Base-by-base conservation (phyloP, 257 asterid genomes). In the Gentiana macrophylla region DNA sequence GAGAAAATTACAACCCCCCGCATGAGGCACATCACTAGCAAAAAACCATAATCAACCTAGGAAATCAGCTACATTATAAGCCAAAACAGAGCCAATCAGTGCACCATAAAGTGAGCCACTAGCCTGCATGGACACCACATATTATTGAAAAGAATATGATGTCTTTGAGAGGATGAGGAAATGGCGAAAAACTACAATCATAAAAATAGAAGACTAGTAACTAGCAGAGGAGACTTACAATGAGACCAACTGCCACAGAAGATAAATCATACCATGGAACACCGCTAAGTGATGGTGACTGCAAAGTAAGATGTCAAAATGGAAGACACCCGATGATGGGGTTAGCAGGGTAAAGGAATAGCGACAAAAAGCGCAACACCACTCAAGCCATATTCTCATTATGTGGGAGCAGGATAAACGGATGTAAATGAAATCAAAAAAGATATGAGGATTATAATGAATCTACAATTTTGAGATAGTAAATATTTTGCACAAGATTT, bases 101-200 rank as follows among this genome's bases (percentile, higher is more conserved):
- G 99, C 99, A 71, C 99, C 99, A 65, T 92, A 92, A 45, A 92
- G 65, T 37, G 97, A 88, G 62, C 99, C 99, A 67, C 99, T 92
- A 60, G 97, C 88, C 97, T 92, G 89, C 69, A 69, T 72, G 69
- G 62, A 56, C 55, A 71, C 56, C 62, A 70, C 51, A 53, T 43
- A 65, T 57, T 60, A 60, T 12, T 52, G 35, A 50, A 4, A 13
- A 64, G 57, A 11, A 77, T 24, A 33, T 54, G 61, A 49, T 53
- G 65, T 77, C 32, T 55, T 49, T 32, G 49, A 61, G 36, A 35
- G 56, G 56, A 49, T 32, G 62, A 49, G 47, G 24, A 24, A 24
- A 24, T 24, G 24, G 36, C 15, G 8, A 53, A 45, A 41, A 47
- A 37, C 49, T 62, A 62, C 32, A 46, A 32, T 55, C 48, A 66